These are phyloP conservation scores for Cladosporium austrohemisphaericum DNA, from an alignment of 2,329 filamentous ascomycete species.

Conservation along the genomic window DNA sequence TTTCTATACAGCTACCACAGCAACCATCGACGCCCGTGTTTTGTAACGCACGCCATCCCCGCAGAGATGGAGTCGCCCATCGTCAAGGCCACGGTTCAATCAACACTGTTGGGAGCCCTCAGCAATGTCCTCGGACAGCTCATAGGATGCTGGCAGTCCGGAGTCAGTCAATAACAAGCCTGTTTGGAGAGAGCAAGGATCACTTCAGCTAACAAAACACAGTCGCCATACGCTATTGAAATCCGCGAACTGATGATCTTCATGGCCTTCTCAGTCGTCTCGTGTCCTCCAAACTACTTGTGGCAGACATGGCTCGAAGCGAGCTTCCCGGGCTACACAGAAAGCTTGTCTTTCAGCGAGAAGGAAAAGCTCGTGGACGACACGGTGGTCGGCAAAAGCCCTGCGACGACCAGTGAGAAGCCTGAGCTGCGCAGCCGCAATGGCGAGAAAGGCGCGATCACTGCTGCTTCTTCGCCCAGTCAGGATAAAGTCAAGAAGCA, in stretches of 20 bases:
- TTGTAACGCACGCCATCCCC: too few species aligned
- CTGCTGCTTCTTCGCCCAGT: constrained; percentile 7
- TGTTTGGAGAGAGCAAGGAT: too few species aligned
- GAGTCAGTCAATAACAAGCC: too few species aligned
- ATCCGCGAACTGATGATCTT: constrained; percentile 71
- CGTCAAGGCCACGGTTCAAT: constrained; percentile 60
- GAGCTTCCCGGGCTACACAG: constrained; percentile 64
- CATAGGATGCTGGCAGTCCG: constrained; percentile 58
- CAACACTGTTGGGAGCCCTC: constrained; percentile 59
- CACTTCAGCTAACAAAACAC: too few species aligned
- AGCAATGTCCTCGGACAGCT: constrained; percentile 72
- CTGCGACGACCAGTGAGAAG: constrained; percentile 43
- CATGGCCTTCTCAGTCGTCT: constrained; percentile 66
- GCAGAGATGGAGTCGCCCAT: constrained; percentile 49
- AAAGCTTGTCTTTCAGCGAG: constrained; percentile 26
- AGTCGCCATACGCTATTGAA: constrained; percentile 62
- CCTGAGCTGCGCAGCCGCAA: constrained; percentile 34
- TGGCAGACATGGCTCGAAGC: constrained; percentile 81
- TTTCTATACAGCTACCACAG: too few species aligned
- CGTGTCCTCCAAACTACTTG: constrained; percentile 76
- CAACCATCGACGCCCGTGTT: too few species aligned
- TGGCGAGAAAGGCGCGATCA: constrained; percentile 19
- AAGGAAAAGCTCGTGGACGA: constrained; percentile 33
- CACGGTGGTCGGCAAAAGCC: constrained; percentile 25
- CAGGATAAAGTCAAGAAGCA: constrained; percentile 15